Conservation (phyloP, 768 basidiomycete species). For the Rickenella mellea region DNA sequence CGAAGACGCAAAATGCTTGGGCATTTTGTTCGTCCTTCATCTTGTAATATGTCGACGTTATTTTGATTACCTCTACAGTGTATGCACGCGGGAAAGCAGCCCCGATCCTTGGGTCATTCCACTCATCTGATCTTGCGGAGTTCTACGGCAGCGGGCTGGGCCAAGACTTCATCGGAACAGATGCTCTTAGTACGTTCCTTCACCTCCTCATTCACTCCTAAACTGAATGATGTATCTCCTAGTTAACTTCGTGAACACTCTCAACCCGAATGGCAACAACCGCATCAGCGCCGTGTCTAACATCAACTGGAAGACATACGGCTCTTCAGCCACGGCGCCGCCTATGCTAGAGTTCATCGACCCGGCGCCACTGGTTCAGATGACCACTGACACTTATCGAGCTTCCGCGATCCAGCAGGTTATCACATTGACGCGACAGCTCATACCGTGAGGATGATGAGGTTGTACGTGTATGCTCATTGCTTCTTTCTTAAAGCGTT, state of each 20-base stretch:
- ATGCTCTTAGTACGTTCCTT: slow-evolving; percentile 14
- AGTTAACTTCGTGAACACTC: slow-evolving; percentile 16
- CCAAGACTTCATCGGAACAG: slow-evolving; percentile 13
- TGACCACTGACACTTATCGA: too few relatives aligned
- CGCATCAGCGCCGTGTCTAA: too few relatives aligned
- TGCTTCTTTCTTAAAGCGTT: too few relatives aligned
- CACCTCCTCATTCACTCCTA: slow-evolving; percentile 9
- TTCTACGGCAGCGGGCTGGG: too few relatives aligned
- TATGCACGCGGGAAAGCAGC: slow-evolving; percentile 34
- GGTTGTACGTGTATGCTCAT: too few relatives aligned
- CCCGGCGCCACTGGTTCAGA: too few relatives aligned
- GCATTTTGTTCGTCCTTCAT: neutral
- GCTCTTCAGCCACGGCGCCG: too few relatives aligned
- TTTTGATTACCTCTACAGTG: slow-evolving; percentile 20
- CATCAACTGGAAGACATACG: too few relatives aligned
- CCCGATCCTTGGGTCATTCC: slow-evolving; percentile 26
- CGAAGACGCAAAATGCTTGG: slow-evolving; percentile 28
- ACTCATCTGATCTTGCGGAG: neutral
- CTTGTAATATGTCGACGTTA: neutral
- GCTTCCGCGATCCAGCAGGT: too few relatives aligned
- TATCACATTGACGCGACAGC: too few relatives aligned
- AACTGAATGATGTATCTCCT: neutral
- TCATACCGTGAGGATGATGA: too few relatives aligned
- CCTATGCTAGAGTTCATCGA: too few relatives aligned
- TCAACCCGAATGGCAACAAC: slow-evolving; percentile 22